These are phyloP conservation scores for Kwoniella sp. DNA, from an alignment of 768 basidiomycete genomes.

Conservation along the genomic window DNA sequence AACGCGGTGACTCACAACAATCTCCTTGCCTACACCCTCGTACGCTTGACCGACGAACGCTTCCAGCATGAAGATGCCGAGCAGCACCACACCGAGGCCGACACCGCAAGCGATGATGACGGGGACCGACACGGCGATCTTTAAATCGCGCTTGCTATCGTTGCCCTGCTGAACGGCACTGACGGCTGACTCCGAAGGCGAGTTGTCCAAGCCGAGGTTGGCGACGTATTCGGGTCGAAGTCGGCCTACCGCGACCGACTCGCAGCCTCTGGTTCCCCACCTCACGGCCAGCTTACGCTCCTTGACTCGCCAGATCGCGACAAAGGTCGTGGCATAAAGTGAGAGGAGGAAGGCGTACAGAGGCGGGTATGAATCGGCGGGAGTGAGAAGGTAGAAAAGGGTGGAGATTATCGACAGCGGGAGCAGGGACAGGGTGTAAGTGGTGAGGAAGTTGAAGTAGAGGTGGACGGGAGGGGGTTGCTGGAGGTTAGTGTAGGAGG, in stretches of 20 bases:
- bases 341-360: conserved; percentile 69
- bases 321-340: conserved; percentile 79
- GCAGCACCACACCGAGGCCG: conserved; percentile 65
- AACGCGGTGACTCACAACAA: conserved; percentile 64
- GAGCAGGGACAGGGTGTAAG: conserved; percentile 73
- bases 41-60: conserved; percentile 87
- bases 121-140: conserved; percentile 42
- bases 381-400: conserved; percentile 58
- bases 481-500: conserved; percentile 5
- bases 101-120: conserved; percentile 64
- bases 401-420: conserved; percentile 71
- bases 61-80: conserved; percentile 68
- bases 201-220: conserved; percentile 28
- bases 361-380: conserved; percentile 63
- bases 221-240: conserved; percentile 45
- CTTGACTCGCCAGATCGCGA: conserved; percentile 86
- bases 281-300: conserved; percentile 77
- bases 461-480: conserved; percentile 45
- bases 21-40: conserved; percentile 73
- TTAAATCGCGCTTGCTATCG: conserved; percentile 38
- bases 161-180: conserved; percentile 31
- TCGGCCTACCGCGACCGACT: conserved; percentile 51
- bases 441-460: conserved; percentile 79
- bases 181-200: conserved; percentile 16
- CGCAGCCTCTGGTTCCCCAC: conserved; percentile 65